Conservation (phyloP, 2,329 filamentous ascomycete genomes). For the Fusarium albosuccineum region DNA sequence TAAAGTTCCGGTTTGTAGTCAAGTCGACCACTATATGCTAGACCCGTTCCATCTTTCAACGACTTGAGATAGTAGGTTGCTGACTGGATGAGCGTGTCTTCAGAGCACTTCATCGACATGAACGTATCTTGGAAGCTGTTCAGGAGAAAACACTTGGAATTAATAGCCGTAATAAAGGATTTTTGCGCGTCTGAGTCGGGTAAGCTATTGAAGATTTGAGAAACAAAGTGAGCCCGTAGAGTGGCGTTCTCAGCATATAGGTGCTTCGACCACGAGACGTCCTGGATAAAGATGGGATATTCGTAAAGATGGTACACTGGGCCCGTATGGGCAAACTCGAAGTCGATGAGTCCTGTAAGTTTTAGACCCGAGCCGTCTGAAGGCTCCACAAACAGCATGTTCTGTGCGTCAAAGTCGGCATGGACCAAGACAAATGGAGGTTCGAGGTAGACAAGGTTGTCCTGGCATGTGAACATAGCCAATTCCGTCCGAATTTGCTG, state of each 20-base stretch:
- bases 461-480: fast-evolving
- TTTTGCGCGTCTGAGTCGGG: not conserved
- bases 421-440: conserved; percentile 5
- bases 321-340: conserved; percentile 3
- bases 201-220: not conserved
- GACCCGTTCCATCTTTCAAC: not conserved
- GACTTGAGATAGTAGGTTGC: conserved; percentile 4
- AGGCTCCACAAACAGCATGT: conserved; percentile 3
- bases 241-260: not conserved
- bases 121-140: conserved; percentile 6
- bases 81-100: not conserved
- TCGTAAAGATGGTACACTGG: conserved; percentile 9
- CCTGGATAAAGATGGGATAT: conserved; percentile 15
- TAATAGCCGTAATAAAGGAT: not conserved
- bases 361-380: not conserved
- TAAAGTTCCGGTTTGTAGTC: conserved; percentile 1
- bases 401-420: conserved; percentile 11
- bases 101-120: not conserved
- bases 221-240: conserved; percentile 6
- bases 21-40: conserved; percentile 2
- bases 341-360: conserved; percentile 12
- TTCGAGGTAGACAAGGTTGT: not conserved
- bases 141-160: not conserved
- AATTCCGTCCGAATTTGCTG: not conserved
- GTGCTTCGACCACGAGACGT: not conserved